Conservation (phyloP, 345 rosid genomes). For the Euphorbia peplus region DNA sequence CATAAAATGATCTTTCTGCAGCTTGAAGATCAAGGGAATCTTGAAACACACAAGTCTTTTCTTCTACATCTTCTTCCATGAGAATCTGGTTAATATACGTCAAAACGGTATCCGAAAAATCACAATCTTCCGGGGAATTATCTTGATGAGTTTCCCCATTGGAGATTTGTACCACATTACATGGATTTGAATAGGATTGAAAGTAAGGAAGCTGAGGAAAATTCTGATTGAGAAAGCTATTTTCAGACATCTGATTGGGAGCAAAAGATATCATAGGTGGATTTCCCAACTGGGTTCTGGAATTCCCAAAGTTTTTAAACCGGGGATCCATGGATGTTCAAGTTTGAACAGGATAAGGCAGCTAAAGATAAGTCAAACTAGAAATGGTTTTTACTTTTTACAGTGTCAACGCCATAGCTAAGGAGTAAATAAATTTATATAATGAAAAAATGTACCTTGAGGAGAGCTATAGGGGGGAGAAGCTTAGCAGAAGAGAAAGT, state of each 20-base stretch:
- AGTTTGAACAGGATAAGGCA: neutral
- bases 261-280: slow-evolving; percentile 33
- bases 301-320: slow-evolving; percentile 32
- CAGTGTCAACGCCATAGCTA: neutral
- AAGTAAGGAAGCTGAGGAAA: slow-evolving; percentile 34
- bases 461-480: neutral
- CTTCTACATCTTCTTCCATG: slow-evolving; percentile 71
- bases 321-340: slow-evolving; percentile 43
- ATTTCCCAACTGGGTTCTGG: slow-evolving; percentile 35
- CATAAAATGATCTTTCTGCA: slow-evolving; percentile 65
- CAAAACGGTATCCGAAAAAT: slow-evolving; percentile 55
- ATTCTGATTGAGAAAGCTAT: slow-evolving; percentile 20
- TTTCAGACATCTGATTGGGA: slow-evolving; percentile 39
- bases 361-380: neutral
- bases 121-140: slow-evolving; percentile 54
- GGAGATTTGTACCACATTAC: slow-evolving; percentile 9
- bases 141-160: slow-evolving; percentile 33
- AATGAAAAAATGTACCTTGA: neutral
- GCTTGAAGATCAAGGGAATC: slow-evolving; percentile 70
- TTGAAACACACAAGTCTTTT: slow-evolving; percentile 53
- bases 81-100: slow-evolving; percentile 68
- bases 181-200: slow-evolving; percentile 23
- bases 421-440: no score
- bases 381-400: neutral
- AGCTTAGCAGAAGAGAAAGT: neutral